Base-by-base conservation (phyloP, 1,139 yeast genomes). In the Candida labiduridarum region DNA sequence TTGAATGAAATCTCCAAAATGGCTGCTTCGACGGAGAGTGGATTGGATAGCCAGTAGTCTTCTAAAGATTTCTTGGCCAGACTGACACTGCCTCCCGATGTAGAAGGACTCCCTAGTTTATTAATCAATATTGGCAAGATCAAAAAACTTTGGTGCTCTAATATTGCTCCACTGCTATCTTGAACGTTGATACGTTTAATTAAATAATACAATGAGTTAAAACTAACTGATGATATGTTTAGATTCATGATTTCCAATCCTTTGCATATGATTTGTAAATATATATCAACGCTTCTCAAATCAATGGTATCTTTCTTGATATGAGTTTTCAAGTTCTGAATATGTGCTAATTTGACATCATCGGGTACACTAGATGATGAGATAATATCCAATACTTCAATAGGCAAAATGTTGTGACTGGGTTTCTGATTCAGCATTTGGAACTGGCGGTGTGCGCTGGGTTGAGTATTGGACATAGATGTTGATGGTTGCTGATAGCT, bases 131-230 rank as follows among this genome's bases (percentile, higher is more conserved):
- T 72, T 0, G 94, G 92, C 12, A 85, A 67, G 2, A 84, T 80
- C 25, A 74, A 67, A 45, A 69, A 74, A 30, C 83, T 74, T 40
- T 80, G 79, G 1, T 69, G 69, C 49, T 72, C 73, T 43, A 91
- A 72, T 1, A 79, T 71, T 12, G 55, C 47, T 1, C 77, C 74
- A 0, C 83, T 76, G 30, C 56, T 56, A 56, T 87, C 85, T 68
- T 89, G 97, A 66, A 85, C 82, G 47, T 88, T 83, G 2, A 89
- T 83, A 16, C 97, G 74, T 59, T 88, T 89, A 29, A 89, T 81
- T 45, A 90, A 69, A 62, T 90, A 94, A 52, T 92, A 87, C 10
- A 88, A 66, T 10, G 90, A 79, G 12, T 89, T 83, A 62, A 89
- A 88, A 1, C 87, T 79, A 38, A 74, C 60, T 0, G 76, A 61